Conservation (phyloP, 139 green algal species). For the Parachlorella kessleri region DNA sequence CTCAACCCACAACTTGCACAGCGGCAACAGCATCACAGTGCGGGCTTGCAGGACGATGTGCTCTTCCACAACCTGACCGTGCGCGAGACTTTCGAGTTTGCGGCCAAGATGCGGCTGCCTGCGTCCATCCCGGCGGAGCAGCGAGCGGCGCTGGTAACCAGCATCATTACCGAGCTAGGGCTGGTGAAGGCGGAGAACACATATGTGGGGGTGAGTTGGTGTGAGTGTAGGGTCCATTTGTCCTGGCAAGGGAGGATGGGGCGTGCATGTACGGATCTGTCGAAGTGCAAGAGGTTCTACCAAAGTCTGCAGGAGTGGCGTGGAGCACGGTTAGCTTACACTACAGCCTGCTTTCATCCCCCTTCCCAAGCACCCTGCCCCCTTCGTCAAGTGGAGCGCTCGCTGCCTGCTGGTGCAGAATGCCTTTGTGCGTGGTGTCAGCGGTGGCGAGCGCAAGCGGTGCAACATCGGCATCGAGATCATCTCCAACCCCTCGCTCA, state of each 20-base stretch:
- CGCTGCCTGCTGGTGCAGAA: neutral
- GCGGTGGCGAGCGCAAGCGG: constrained; percentile 52
- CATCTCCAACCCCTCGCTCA: constrained; percentile 34
- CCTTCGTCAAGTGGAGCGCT: too few relatives aligned
- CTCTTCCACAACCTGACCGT: constrained; percentile 67
- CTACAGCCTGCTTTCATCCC: too few relatives aligned
- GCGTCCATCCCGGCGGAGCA: constrained; percentile 21
- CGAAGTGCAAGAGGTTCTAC: too few relatives aligned
- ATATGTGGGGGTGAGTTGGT: constrained; percentile 31
- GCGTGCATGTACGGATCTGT: too few relatives aligned
- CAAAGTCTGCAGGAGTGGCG: too few relatives aligned
- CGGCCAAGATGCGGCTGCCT: constrained; percentile 54
- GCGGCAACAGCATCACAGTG: too few relatives aligned
- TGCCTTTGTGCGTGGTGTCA: constrained; percentile 35
- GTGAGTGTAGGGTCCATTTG: too few relatives aligned
- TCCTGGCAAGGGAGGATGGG: too few relatives aligned
- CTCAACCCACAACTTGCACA: too few relatives aligned
- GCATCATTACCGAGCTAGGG: constrained; percentile 50
- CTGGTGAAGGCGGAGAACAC: constrained; percentile 50
- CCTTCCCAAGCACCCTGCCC: too few relatives aligned
- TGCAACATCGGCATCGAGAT: constrained; percentile 44
- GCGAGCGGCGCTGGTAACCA: constrained; percentile 12
- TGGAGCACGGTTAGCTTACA: too few relatives aligned
- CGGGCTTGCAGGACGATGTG: constrained; percentile 66
- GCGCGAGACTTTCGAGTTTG: constrained; percentile 66